A percentile compares a stretch with the other conserved stretches of the same genome.
Conservation (phyloP, 306 rosid genomes). For the Urtica urens region DNA sequence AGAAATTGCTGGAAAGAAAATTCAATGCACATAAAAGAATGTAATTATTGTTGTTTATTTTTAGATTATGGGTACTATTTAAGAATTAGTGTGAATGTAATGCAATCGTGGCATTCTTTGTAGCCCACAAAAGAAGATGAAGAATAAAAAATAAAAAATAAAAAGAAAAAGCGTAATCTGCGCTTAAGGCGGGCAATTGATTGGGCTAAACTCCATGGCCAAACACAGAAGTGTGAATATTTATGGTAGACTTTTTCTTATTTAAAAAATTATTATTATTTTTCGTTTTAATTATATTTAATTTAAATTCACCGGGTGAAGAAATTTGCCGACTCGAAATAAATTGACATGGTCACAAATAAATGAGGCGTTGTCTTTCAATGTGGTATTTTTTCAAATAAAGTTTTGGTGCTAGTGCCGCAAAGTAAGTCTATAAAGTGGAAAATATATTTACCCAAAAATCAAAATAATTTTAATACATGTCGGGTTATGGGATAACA, state of each 20-base stretch:
- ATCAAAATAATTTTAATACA: neutral
- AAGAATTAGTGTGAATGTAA: no score
- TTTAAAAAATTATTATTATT: neutral
- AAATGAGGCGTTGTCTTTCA: neutral
- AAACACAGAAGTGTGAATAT: conserved; percentile 3
- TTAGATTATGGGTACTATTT: no score
- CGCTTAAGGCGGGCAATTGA: conserved; percentile 33
- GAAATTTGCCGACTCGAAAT: conserved; percentile 5
- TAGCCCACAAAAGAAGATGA: conserved; percentile 2
- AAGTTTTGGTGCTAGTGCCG: conserved; percentile 3
- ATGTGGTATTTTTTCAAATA: neutral
- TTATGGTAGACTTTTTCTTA: neutral
- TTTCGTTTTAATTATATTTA: neutral
- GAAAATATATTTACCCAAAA: neutral
- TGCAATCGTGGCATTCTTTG: conserved; percentile 17
- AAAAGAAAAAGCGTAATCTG: conserved; percentile 26
- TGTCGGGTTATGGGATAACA: neutral
- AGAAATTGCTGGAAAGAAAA: no score
- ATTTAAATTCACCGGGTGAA: neutral
- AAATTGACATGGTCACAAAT: neutral
- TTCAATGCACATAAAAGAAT: no score
- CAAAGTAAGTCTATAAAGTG: conserved; percentile 6
- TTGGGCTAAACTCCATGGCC: conserved; percentile 8
- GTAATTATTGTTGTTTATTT: no score
- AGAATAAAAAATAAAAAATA: no score